Conservation (phyloP, 2,329 filamentous ascomycete genomes). For the Penicillium sp. region DNA sequence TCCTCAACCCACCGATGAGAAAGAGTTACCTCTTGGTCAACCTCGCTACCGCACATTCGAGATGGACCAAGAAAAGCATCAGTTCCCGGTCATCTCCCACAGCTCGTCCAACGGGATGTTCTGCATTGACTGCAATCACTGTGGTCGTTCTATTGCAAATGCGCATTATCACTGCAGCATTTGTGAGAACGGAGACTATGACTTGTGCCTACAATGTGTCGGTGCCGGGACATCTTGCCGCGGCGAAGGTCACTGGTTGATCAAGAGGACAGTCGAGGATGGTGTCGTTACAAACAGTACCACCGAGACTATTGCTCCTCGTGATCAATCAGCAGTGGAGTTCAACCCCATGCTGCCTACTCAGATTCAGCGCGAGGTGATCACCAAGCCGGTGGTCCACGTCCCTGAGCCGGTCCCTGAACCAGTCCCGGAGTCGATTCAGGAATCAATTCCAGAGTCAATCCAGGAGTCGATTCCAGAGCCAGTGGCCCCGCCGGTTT, state of each 20-base stretch:
- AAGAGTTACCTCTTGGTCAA: conserved; percentile 12
- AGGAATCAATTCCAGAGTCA: conserved; percentile 8
- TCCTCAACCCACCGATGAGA: neutral
- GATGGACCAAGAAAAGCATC: conserved; percentile 27
- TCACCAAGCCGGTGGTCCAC: conserved; percentile 11
- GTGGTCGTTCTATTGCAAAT: conserved; percentile 72
- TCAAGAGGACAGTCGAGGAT: conserved; percentile 79
- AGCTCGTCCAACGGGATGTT: conserved; percentile 52
- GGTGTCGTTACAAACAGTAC: conserved; percentile 80
- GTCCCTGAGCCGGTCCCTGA: conserved; percentile 18
- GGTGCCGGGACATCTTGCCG: conserved; percentile 73
- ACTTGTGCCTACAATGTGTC: conserved; percentile 81
- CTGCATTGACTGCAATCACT: conserved; percentile 92
- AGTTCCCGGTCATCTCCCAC: conserved; percentile 34
- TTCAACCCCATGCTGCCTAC: neutral
- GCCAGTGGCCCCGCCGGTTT: conserved; percentile 14
- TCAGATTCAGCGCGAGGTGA: conserved; percentile 15
- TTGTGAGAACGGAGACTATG: conserved; percentile 91
- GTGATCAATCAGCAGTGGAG: conserved; percentile 45
- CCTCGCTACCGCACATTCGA: conserved; percentile 30
- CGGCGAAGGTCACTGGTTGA: conserved; percentile 82
- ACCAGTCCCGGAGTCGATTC: conserved; percentile 12
- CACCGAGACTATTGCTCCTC: conserved; percentile 74
- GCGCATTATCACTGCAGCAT: conserved; percentile 92
- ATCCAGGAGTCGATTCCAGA: conserved; percentile 24